Conservation (phyloP, 176 grass and related monocot genomes). For the Olyra latifolia region DNA sequence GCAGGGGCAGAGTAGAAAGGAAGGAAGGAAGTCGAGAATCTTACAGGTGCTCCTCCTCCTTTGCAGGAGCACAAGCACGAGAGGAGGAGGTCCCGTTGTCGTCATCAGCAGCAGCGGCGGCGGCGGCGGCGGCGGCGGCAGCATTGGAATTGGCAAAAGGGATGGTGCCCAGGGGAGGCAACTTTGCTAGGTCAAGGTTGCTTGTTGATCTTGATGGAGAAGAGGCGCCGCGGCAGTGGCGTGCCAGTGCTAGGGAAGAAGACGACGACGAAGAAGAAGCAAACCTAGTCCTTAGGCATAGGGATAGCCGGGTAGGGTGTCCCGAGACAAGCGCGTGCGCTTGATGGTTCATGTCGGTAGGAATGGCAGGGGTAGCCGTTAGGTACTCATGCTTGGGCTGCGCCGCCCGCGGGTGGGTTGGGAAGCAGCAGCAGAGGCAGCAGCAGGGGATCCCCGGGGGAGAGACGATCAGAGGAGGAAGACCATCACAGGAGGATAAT, state of each 20-base stretch:
- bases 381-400: background rate
- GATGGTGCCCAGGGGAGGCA: background rate
- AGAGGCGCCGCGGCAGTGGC: background rate
- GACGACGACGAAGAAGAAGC: background rate
- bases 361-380: background rate
- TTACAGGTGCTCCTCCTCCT: background rate
- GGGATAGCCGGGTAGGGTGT: background rate
- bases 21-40: background rate
- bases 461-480: too few species aligned
- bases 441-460: too few species aligned
- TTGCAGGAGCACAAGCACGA: background rate
- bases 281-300: background rate
- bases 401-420: too few species aligned
- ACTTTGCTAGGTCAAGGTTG: slow-evolving; percentile 13
- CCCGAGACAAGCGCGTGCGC: background rate
- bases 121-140: too few species aligned
- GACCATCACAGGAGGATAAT: too few species aligned
- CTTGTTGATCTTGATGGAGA: background rate
- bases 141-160: background rate
- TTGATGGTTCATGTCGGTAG: background rate
- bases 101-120: too few species aligned
- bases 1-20: too few species aligned
- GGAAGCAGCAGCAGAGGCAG: too few species aligned
- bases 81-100: background rate
- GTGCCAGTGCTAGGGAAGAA: background rate